These are phyloP conservation scores for Zopfia rhizophila DNA, from an alignment of 2,329 filamentous ascomycete species.

Conservation along the genomic window DNA sequence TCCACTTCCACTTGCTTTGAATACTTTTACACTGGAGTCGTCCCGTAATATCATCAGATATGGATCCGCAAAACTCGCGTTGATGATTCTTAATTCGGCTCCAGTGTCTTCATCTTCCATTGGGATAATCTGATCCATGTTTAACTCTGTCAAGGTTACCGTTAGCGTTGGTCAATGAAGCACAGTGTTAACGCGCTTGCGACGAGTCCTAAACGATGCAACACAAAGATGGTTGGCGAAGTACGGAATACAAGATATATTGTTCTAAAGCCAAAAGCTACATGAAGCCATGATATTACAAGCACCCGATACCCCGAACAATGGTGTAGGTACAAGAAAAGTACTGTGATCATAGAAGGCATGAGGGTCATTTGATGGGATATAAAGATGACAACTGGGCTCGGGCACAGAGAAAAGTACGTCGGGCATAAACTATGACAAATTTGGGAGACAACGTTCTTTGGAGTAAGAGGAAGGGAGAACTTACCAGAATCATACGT, in stretches of 20 bases:
- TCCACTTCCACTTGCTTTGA: constrained; percentile 80
- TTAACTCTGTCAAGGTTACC: constrained; percentile 71
- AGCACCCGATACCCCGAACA: too few relatives aligned
- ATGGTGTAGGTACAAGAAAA: too few relatives aligned
- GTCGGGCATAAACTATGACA: too few relatives aligned
- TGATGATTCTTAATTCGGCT: constrained; percentile 79
- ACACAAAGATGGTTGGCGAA: neutral
- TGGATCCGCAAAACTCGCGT: constrained; percentile 85
- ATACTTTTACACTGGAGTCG: constrained; percentile 81
- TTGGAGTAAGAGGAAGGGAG: neutral
- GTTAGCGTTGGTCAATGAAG: neutral
- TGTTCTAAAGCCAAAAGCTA: neutral
- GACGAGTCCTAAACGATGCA: constrained; percentile 6
- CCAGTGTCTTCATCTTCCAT: constrained; percentile 92
- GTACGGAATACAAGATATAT: neutral
- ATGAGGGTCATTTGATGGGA: too few relatives aligned
- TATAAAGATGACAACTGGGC: too few relatives aligned
- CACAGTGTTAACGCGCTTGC: constrained; percentile 1
- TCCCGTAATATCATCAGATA: constrained; percentile 86
- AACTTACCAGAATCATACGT: constrained; percentile 87
- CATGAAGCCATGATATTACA: too few relatives aligned
- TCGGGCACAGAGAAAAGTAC: too few relatives aligned
- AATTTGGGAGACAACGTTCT: too few relatives aligned
- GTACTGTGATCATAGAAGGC: too few relatives aligned
- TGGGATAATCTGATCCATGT: constrained; percentile 88